Conservation (phyloP, 225 moss, liverwort and hornwort species). For the Bryum argenteum region DNA sequence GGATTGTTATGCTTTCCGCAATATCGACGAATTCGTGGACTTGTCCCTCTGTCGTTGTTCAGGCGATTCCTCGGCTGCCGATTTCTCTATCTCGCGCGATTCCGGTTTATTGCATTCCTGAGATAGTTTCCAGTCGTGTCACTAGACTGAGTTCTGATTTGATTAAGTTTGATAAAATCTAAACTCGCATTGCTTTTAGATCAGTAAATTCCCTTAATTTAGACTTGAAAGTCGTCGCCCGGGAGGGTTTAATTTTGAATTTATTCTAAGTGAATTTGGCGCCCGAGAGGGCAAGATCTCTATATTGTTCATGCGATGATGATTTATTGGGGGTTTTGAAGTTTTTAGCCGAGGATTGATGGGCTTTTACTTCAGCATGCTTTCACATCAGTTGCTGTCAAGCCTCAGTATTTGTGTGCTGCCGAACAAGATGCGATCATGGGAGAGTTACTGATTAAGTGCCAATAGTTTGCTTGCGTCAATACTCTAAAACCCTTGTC, state of each 20-base stretch:
- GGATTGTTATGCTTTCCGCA: background rate
- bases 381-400: background rate
- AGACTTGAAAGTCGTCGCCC: background rate
- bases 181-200: background rate
- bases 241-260: too few relatives aligned
- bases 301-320: conserved; percentile 21
- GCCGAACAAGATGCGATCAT: background rate
- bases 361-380: background rate
- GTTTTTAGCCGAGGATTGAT: background rate
- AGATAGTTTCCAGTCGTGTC: background rate
- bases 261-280: too few relatives aligned
- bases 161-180: background rate
- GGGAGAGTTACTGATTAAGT: conserved; percentile 3
- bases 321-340: background rate
- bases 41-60: too few relatives aligned
- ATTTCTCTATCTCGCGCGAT: background rate
- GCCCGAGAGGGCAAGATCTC: too few relatives aligned
- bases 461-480: background rate
- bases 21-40: background rate
- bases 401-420: background rate
- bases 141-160: background rate
- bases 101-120: background rate
- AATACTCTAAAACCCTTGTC: background rate
- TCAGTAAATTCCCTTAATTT: background rate
- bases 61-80: background rate